These are phyloP conservation scores for Mycena filopes DNA, from an alignment of 768 basidiomycete genomes.

Conservation along the genomic window DNA sequence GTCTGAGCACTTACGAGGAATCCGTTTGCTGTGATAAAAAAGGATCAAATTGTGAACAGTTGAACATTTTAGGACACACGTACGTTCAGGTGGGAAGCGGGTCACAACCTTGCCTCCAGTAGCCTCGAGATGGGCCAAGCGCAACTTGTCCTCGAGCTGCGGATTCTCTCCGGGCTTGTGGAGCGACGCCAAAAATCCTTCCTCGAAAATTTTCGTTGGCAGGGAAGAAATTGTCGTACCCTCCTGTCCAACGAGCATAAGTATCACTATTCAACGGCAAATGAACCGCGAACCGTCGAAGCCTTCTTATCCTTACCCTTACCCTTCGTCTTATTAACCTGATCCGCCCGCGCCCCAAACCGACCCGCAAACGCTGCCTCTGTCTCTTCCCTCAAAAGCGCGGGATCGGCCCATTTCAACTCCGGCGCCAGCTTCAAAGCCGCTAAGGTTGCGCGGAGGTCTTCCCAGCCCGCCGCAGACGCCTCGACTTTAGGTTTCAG, in stretches of 20 bases:
- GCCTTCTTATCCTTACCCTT: background rate
- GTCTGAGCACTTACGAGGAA: constrained; percentile 3
- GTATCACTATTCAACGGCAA: background rate
- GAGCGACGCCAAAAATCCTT: constrained; percentile 91
- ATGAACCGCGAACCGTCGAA: background rate
- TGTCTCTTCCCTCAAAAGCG: constrained; percentile 48
- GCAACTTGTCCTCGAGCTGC: constrained; percentile 80
- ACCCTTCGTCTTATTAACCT: background rate
- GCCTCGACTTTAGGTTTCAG: background rate
- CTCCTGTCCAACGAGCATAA: constrained; percentile 5
- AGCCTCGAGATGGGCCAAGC: constrained; percentile 79
- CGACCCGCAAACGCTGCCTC: constrained; percentile 50
- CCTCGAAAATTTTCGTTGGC: constrained; percentile 82
- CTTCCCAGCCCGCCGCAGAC: background rate
- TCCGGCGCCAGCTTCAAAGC: background rate
- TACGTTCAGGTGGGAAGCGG: constrained; percentile 98
- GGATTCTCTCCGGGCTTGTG: constrained; percentile 95
- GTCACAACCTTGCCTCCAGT: constrained; percentile 90
- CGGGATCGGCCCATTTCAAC: constrained; percentile 3
- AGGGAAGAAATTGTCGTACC: constrained; percentile 50
- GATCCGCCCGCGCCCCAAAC: constrained; percentile 38
- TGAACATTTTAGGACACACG: background rate
- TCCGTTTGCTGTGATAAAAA: background rate
- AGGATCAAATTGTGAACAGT: background rate
- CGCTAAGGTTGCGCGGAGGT: background rate